A percentile compares a stretch with the other conserved stretches of the same genome.
These are phyloP conservation scores for Oryza rufipogon DNA, from an alignment of 176 grass and related monocot genomes.

Conservation along the genomic window DNA sequence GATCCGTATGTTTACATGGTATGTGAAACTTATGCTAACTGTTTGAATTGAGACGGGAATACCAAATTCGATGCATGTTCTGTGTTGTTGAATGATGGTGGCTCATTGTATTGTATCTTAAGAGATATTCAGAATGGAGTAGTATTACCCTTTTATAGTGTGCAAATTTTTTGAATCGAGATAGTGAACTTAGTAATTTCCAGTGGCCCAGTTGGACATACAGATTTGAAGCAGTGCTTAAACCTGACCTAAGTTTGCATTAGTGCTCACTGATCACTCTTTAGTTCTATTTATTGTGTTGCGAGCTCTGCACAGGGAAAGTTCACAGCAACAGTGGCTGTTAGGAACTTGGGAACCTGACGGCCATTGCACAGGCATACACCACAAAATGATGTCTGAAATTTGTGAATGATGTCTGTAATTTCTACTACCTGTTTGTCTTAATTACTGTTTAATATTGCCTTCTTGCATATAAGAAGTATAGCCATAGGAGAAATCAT, in stretches of 20 bases:
- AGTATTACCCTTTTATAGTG: background rate
- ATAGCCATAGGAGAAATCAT: conserved; percentile 5
- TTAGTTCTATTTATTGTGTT: background rate
- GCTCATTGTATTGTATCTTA: background rate
- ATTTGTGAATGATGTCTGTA: background rate
- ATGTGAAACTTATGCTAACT: conserved; percentile 13
- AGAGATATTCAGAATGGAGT: background rate
- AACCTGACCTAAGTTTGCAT: background rate
- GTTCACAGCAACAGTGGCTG: background rate
- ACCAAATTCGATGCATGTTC: background rate
- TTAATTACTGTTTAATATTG: conserved; percentile 29
- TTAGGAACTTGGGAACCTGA: background rate
- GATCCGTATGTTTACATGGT: conserved; percentile 61
- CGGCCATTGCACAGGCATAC: background rate
- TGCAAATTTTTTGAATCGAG: background rate
- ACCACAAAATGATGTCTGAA: background rate
- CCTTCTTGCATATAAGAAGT: conserved; percentile 1
- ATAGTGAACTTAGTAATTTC: background rate
- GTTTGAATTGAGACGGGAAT: conserved; percentile 13
- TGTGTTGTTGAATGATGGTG: conserved; percentile 9
- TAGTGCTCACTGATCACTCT: background rate
- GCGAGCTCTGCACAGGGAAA: background rate
- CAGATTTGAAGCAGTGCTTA: background rate
- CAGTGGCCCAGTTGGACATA: background rate
- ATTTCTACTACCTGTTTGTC: conserved; percentile 25